Conservation (phyloP, 257 asterid species). For the Perilla frutescens region DNA sequence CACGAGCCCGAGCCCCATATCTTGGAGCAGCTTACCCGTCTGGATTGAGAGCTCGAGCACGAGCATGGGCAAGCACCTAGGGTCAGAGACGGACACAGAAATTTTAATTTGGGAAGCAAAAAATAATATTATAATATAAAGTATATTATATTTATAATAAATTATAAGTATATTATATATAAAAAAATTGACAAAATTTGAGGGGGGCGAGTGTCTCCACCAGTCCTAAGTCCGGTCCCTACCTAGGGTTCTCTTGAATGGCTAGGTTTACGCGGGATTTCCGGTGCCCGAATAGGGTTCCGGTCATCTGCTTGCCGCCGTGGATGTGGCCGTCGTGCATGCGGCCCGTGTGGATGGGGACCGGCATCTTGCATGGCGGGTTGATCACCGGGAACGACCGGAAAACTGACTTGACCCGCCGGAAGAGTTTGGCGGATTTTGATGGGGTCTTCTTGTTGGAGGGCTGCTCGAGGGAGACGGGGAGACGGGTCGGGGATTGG, state of each 20-base stretch:
- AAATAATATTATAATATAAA: too few relatives aligned
- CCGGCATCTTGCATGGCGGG: conserved; percentile 90
- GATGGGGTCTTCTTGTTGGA: conserved; percentile 54
- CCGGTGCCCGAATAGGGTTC: conserved; percentile 81
- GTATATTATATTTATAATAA: too few relatives aligned
- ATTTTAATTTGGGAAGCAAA: too few relatives aligned
- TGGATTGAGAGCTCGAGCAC: conserved; percentile 81
- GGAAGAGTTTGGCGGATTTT: conserved; percentile 61
- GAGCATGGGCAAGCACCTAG: conserved; percentile 67
- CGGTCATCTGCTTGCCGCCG: conserved; percentile 85
- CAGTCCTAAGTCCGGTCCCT: too few relatives aligned
- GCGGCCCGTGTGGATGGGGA: conserved; percentile 45
- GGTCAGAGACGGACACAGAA: conserved; percentile 15
- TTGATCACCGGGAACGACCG: conserved; percentile 82
- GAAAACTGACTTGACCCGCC: conserved; percentile 70
- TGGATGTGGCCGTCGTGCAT: conserved; percentile 66
- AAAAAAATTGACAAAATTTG: too few relatives aligned
- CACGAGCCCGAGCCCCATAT: conserved; percentile 85
- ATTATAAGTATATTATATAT: too few relatives aligned
- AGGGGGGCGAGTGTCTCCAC: too few relatives aligned
- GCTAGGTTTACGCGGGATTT: conserved; percentile 71
- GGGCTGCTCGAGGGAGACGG: conserved; percentile 51
- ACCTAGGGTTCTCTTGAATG: conserved; percentile 68
- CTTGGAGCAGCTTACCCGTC: conserved; percentile 85
- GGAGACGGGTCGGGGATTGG: conserved; percentile 44